These are phyloP conservation scores for Plenodomus tracheiphilus DNA, from an alignment of 2,329 filamentous ascomycete species.

Conservation along the genomic window DNA sequence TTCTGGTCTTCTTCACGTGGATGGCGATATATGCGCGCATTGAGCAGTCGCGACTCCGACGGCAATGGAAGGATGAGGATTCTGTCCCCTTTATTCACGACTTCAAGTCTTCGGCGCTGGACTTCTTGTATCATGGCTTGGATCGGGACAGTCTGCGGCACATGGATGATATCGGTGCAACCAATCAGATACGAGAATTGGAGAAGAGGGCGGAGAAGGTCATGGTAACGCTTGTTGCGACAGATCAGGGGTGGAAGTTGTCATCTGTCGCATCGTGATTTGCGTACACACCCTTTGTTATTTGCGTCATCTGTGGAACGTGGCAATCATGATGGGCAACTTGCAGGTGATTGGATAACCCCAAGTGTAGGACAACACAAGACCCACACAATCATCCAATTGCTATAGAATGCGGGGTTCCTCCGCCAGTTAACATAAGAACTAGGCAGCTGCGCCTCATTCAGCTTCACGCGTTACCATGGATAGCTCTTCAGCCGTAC, in stretches of 20 bases:
- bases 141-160: constrained; percentile 1
- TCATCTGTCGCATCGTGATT: background rate
- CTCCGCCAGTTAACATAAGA: too few relatives aligned
- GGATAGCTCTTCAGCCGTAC: too few relatives aligned
- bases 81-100: constrained; percentile 1
- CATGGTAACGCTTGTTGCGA: constrained; percentile 3
- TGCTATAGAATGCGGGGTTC: too few relatives aligned
- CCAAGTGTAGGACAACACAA: too few relatives aligned
- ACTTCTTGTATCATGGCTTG: constrained; percentile 6
- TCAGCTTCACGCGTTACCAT: too few relatives aligned
- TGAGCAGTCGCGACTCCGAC: constrained; percentile 1
- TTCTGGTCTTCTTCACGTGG: constrained; percentile 9
- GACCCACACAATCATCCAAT: background rate
- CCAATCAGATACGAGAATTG: constrained; percentile 2
- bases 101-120: constrained; percentile 7
- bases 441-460: too few relatives aligned
- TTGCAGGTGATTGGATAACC: too few relatives aligned
- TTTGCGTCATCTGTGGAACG: too few relatives aligned
- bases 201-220: constrained; percentile 3
- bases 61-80: background rate
- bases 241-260: constrained; percentile 7
- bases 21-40: constrained; percentile 1
- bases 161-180: constrained; percentile 1
- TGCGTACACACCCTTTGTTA: too few relatives aligned
- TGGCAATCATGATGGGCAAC: too few relatives aligned